phyloP scores from a whole-genome alignment of 1,139 yeast genomes.

The Lodderomyces jiufengensis region DNA sequence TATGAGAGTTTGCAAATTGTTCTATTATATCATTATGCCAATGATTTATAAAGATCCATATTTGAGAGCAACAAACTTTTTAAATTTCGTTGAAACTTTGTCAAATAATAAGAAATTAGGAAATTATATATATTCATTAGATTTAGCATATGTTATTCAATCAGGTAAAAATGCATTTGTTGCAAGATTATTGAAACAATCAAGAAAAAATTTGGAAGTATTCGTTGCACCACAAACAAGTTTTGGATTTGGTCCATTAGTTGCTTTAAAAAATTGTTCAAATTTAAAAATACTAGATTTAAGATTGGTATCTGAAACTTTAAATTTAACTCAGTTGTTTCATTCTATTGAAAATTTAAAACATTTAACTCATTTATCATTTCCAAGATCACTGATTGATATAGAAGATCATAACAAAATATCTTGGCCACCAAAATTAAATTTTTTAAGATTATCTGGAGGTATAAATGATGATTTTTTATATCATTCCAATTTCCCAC shows the following conservation, averaged over 20 bases:
- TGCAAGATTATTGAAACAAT: constrained; percentile 73
- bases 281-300: constrained; percentile 66
- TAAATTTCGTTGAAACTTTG: constrained; percentile 68
- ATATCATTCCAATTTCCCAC: constrained; percentile 62
- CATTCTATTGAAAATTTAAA: constrained; percentile 63
- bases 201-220: constrained; percentile 56
- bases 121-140: constrained; percentile 50
- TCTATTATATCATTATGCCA: constrained; percentile 60
- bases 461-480: constrained; percentile 84
- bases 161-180: constrained; percentile 92
- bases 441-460: constrained; percentile 76
- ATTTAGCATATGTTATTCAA: constrained; percentile 76
- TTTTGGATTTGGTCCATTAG: constrained; percentile 85
- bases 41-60: constrained; percentile 61
- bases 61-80: constrained; percentile 65
- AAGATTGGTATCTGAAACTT: constrained; percentile 87
- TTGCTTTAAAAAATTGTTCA: constrained; percentile 69
- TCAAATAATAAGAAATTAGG: constrained; percentile 42
- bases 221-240: constrained; percentile 94
- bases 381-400: constrained; percentile 84
- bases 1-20: constrained; percentile 56
- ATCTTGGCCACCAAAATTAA: constrained; percentile 76
- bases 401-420: constrained; percentile 56
- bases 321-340: constrained; percentile 76
- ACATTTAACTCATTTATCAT: constrained; percentile 68